phyloP scores from a whole-genome alignment of 1,139 yeast genomes.

The Spencermartinsiella ligniputridi region DNA sequence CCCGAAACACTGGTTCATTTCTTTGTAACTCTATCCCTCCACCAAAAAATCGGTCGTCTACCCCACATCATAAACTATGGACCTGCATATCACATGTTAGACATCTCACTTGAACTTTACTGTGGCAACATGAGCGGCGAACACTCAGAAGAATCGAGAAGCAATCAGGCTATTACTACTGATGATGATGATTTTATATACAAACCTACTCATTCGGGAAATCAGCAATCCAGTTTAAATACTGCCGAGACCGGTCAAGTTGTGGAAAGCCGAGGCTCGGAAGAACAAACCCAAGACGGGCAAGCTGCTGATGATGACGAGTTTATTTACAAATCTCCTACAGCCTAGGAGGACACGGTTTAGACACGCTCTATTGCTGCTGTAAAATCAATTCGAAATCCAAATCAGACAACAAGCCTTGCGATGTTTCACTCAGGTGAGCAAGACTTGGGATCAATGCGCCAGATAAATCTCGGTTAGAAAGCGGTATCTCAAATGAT shows the following conservation, averaged over 20 bases:
- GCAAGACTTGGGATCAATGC: constrained; percentile 3
- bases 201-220: background rate
- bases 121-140: no score
- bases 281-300: no score
- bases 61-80: no score
- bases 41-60: no score
- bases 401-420: constrained; percentile 4
- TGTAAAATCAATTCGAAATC: constrained; percentile 2
- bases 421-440: constrained; percentile 6
- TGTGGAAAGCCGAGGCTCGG: no score
- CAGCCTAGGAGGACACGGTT: no score
- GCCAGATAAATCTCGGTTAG: background rate
- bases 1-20: background rate
- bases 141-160: no score
- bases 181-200: background rate
- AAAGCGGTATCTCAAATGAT: constrained; percentile 2
- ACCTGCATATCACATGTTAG: no score
- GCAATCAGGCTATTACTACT: no score
- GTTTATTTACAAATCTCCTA: background rate
- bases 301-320: background rate
- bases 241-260: no score
- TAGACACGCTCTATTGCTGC: background rate
- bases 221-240: no score
- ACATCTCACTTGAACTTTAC: no score
- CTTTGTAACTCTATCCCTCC: background rate